Percentiles rank a stretch among this genome's conserved stretches.
phyloP scores from a whole-genome alignment of 1,284 basidiomycete species.

The Heterobasidion annosum region DNA sequence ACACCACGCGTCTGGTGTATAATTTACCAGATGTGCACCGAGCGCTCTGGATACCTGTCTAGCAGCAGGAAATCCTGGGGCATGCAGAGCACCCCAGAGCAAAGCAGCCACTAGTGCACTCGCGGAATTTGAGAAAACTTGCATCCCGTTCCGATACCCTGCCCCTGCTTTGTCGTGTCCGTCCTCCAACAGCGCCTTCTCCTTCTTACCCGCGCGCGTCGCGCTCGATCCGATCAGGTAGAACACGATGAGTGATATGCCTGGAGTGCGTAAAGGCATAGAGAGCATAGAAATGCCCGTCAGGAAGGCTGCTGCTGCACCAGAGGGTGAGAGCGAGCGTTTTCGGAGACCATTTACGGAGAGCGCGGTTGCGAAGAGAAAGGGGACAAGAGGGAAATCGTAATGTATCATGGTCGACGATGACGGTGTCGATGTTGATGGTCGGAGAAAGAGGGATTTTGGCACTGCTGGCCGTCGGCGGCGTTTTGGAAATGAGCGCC shows the following conservation, averaged over 20 bases:
- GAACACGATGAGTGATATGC: conserved; percentile 69
- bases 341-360: conserved; percentile 43
- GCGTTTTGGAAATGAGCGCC: no score
- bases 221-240: conserved; percentile 79
- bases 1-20: conserved; percentile 40
- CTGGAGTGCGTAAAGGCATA: conserved; percentile 57
- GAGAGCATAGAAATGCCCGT: conserved; percentile 65
- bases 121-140: conserved; percentile 79
- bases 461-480: no score
- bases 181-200: conserved; percentile 75
- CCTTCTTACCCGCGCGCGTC: conserved; percentile 71
- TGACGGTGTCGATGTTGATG: no score
- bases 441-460: neutral
- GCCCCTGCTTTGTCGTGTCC: conserved; percentile 58
- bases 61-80: conserved; percentile 34
- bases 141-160: conserved; percentile 67
- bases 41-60: conserved; percentile 15
- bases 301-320: conserved; percentile 68
- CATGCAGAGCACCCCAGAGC: conserved; percentile 44
- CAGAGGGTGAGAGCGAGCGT: conserved; percentile 57
- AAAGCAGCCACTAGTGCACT: conserved; percentile 58
- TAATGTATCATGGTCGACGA: conserved; percentile 8
- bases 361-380: conserved; percentile 33
- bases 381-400: conserved; percentile 22
- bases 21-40: conserved; percentile 12